Conservation (phyloP, 768 basidiomycete species). For the Hirschioporus abietinus region DNA sequence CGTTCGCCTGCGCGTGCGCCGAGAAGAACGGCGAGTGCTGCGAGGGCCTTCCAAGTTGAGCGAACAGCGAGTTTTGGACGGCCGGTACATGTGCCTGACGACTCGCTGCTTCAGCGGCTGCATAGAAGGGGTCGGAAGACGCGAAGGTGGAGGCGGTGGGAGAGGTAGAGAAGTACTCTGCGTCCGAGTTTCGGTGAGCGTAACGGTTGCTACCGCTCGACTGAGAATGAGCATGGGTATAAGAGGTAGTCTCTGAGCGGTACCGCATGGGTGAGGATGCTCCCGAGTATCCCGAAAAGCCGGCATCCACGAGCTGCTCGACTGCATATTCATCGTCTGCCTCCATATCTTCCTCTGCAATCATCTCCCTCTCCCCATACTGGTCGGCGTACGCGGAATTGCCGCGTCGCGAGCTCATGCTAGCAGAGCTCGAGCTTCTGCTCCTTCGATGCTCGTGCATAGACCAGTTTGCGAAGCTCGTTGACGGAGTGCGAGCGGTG, state of each 20-base stretch:
- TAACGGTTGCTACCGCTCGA: constrained; percentile 19
- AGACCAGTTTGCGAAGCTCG: constrained; percentile 24
- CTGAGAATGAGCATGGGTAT: constrained; percentile 15
- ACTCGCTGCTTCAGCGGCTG: neutral
- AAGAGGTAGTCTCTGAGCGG: constrained; percentile 19
- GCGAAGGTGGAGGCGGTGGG: constrained; percentile 32
- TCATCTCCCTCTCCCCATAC: constrained; percentile 11
- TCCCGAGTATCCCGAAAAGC: constrained; percentile 30
- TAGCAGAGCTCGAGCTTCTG: constrained; percentile 25
- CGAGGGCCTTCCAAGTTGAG: constrained; percentile 31
- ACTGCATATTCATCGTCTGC: constrained; percentile 38
- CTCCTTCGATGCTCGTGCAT: constrained; percentile 19
- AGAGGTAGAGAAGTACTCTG: constrained; percentile 11
- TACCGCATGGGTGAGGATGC: constrained; percentile 26
- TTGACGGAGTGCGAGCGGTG: constrained; percentile 30
- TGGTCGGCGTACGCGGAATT: constrained; percentile 21
- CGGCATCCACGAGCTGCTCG: constrained; percentile 19
- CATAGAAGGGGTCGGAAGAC: constrained; percentile 43
- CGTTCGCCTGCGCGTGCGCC: neutral
- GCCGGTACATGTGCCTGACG: constrained; percentile 37
- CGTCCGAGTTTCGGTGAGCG: constrained; percentile 13
- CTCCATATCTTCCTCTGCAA: constrained; percentile 34
- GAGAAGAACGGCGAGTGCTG: constrained; percentile 36
- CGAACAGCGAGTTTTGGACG: constrained; percentile 30
- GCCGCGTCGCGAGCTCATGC: constrained; percentile 15